A percentile compares a stretch with the other conserved stretches of the same genome.
phyloP scores from a whole-genome alignment of 305 asterid species.

The Petunia hybrid region DNA sequence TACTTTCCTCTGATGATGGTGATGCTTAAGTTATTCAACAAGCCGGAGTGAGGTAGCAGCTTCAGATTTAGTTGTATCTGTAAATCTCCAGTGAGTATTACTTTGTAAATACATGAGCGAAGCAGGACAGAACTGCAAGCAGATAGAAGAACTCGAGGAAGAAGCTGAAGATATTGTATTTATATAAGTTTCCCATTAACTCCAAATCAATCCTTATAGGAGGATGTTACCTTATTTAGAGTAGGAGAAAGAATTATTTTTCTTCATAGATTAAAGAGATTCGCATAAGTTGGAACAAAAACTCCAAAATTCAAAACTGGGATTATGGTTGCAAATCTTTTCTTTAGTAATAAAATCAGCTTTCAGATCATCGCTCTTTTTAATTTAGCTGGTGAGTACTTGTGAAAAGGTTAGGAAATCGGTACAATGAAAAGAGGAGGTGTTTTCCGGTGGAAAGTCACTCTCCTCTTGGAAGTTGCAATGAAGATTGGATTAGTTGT shows the following conservation, averaged over 20 bases:
- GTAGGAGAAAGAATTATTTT: neutral
- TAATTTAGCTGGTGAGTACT: neutral
- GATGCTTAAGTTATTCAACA: constrained; percentile 1
- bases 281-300: no score
- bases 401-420: neutral
- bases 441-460: neutral
- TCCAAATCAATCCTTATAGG: neutral
- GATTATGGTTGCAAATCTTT: neutral
- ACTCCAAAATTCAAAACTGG: neutral
- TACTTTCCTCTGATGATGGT: constrained; percentile 53
- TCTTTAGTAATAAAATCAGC: neutral
- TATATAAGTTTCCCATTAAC: neutral
- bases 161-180: neutral
- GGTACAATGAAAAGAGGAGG: neutral
- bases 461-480: neutral
- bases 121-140: neutral
- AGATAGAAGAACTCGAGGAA: constrained; percentile 1
- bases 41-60: neutral
- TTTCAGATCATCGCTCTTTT: neutral
- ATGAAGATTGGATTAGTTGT: no score
- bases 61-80: neutral
- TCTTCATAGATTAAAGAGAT: no score
- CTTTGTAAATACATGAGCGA: constrained; percentile 16
- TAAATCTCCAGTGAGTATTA: neutral
- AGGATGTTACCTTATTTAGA: neutral